A percentile compares a stretch with the other conserved stretches of the same genome.
Conservation (phyloP, 2,329 filamentous ascomycete genomes). For the Neofusicoccum kwambonambiense region DNA sequence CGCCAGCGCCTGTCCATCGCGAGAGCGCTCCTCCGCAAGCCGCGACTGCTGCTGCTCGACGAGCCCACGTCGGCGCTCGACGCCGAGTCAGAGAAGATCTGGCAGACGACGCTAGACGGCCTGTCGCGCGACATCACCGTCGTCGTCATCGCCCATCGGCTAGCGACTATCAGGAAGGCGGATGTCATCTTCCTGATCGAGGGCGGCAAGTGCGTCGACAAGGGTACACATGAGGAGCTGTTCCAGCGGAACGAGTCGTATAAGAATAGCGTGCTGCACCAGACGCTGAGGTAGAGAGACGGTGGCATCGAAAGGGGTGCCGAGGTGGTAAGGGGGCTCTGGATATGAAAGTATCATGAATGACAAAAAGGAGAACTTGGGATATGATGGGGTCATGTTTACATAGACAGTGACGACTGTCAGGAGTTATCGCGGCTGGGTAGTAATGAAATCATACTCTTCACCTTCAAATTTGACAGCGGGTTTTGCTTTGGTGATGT, state of each 20-base stretch:
- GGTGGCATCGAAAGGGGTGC: no score
- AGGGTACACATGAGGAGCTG: constrained; percentile 50
- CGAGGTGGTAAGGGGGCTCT: no score
- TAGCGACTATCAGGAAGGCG: constrained; percentile 42
- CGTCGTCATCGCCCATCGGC: constrained; percentile 46
- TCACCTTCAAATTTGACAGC: no score
- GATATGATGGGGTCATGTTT: no score
- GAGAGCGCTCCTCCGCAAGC: constrained; percentile 43
- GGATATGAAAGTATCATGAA: neutral
- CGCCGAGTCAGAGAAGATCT: constrained; percentile 41
- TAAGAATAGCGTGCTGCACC: constrained; percentile 50
- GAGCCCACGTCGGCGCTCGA: constrained; percentile 46
- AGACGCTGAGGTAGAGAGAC: constrained; percentile 37
- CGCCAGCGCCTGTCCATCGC: constrained; percentile 45
- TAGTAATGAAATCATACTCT: no score
- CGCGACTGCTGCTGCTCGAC: constrained; percentile 42
- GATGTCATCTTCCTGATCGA: constrained; percentile 47
- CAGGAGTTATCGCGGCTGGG: no score
- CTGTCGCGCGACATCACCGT: constrained; percentile 40
- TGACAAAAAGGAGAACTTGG: neutral
- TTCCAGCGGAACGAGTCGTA: constrained; percentile 51
- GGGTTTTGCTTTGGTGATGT: no score
- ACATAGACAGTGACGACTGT: no score
- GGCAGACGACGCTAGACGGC: constrained; percentile 39
- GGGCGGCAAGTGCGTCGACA: constrained; percentile 48